Evolutionary conservation across 2,329 filamentous ascomycete genomes (phyloP), one percentile per base, ranked within the genome.

Genomic region (Cladorrhinum sp.): DNA sequence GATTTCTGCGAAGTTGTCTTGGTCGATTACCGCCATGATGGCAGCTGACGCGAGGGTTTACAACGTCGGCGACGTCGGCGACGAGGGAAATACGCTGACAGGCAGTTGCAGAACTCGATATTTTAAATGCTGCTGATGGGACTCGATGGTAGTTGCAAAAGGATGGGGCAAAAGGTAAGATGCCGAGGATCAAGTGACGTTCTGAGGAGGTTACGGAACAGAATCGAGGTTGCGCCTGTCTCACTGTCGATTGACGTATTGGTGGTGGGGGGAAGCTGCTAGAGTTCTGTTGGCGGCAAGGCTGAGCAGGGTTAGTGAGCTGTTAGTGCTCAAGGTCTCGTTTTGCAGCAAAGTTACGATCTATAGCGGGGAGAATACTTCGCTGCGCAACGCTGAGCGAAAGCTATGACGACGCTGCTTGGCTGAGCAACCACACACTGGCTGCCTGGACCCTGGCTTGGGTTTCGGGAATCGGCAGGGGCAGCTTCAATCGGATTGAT

Each of bases 1-100:
- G 64, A 94, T 86, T 72, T 85, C 90, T 72, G 91, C 90, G 75
- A 95, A 95, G 76, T 90, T 88, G 75, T 91, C 88, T 70, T 81
- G 78, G 69, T 83, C 80, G 66, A 80, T 78, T 69, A 79, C 78
- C 63, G 79, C 75, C 78, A 79, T 79, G 50, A 54, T 57, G 50
- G 24, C 59, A 65, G 66, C 61, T 53, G 28, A 36, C 42, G 52
- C n/a, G 14, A 42, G 63, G 57, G 33, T 16, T 23, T 24, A 28
- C 60, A n/a, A n/a, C n/a, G n/a, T n/a, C n/a, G n/a, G 64, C 61
- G 50, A 36, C 12, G 49, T 28, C 49, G 49, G 21, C 49, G 2
- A 24, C 24, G 42, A 42, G 16, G 14, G 49, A 2, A 12, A 26
- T 51, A 18, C 36, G 36, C 42, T 16, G 42, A 2, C 14, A 21